These are phyloP conservation scores for Aureobasidium sp. DNA, from an alignment of 2,329 filamentous ascomycete species.

Conservation along the genomic window DNA sequence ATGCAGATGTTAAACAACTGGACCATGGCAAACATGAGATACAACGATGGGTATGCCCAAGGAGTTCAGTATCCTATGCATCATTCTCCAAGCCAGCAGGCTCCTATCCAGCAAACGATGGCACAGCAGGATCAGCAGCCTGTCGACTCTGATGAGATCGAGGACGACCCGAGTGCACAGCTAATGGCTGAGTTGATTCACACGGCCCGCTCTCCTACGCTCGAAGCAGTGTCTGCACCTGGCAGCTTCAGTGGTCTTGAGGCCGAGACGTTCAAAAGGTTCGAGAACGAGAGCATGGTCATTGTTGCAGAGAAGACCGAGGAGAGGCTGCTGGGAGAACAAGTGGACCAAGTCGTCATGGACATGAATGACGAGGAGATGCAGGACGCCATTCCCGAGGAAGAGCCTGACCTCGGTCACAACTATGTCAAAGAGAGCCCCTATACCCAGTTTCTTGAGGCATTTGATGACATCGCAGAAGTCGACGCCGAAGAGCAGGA, in stretches of 20 bases:
- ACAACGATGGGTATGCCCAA: background rate
- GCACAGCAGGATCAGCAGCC: too few species aligned
- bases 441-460: too few species aligned
- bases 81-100: background rate
- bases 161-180: background rate
- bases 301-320: background rate
- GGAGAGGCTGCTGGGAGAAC: background rate
- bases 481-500: conserved; percentile 10
- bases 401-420: background rate
- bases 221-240: background rate
- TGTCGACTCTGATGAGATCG: too few species aligned
- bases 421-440: background rate
- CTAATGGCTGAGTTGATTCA: background rate
- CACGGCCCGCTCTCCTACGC: background rate
- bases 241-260: background rate
- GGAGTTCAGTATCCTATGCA: background rate
- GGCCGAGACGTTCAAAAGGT: background rate
- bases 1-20: background rate
- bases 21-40: background rate
- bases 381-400: background rate
- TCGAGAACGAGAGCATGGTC: background rate
- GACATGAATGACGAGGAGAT: background rate
- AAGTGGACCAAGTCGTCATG: background rate
- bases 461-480: conserved; percentile 3
- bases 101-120: background rate